Percentiles rank a stretch among this genome's conserved stretches.
These are phyloP conservation scores for Monilinia aucupariae DNA, from an alignment of 2,329 filamentous ascomycete genomes.

Conservation along the genomic window DNA sequence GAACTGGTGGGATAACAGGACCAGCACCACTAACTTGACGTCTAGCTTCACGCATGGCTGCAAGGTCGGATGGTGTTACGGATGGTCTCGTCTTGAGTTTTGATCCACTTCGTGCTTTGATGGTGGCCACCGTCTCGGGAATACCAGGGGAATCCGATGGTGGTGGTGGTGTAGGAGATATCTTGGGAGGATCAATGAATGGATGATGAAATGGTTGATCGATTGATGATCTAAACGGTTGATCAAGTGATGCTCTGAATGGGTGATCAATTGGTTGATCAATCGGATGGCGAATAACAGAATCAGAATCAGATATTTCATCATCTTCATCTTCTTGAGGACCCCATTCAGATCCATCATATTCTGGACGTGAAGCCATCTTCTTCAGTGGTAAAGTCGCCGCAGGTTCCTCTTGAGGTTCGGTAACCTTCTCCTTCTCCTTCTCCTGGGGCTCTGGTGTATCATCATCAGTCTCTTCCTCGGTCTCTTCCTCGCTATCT, in stretches of 20 bases:
- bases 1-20: constrained; percentile 54
- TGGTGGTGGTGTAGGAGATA: constrained; percentile 24
- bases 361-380: constrained; percentile 52
- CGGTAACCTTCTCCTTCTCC: background rate
- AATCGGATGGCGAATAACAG: constrained; percentile 69
- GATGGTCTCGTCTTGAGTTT: constrained; percentile 86
- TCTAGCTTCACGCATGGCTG: constrained; percentile 79
- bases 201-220: constrained; percentile 9
- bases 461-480: background rate
- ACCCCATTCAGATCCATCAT: constrained; percentile 59
- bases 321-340: constrained; percentile 46
- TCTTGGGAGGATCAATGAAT: constrained; percentile 41
- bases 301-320: constrained; percentile 66
- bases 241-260: constrained; percentile 7
- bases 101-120: constrained; percentile 74
- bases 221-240: constrained; percentile 9
- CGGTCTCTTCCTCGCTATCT: background rate
- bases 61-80: constrained; percentile 76
- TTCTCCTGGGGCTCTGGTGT: background rate
- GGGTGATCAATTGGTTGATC: constrained; percentile 5
- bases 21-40: constrained; percentile 77
- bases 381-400: constrained; percentile 31
- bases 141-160: constrained; percentile 52
- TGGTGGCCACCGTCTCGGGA: constrained; percentile 78
- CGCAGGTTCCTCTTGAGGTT: constrained; percentile 19